Evolutionary conservation across 495 filamentous ascomycete genomes (phyloP).

Genomic region (Darksidea phi): DNA sequence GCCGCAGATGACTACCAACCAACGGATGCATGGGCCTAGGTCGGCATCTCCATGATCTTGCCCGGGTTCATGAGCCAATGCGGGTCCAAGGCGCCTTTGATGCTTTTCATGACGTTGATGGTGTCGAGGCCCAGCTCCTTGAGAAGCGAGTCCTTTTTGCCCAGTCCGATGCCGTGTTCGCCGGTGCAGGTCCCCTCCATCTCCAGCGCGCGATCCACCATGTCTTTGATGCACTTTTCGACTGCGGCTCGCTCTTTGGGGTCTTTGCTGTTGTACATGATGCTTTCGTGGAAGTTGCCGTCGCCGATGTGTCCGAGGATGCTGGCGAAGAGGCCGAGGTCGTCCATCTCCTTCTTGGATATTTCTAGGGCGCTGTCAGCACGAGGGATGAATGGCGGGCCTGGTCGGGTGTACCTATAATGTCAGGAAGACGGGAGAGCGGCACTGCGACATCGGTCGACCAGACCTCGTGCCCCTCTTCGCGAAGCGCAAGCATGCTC

Average conservation of each 20-base stretch:
- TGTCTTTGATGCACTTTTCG: constrained; percentile 76
- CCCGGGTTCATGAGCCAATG: constrained; percentile 89
- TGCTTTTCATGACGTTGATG: constrained; percentile 77
- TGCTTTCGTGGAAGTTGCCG: constrained; percentile 89
- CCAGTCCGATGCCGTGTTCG: constrained; percentile 86
- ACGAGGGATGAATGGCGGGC: not conserved
- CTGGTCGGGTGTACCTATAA: constrained; percentile 58
- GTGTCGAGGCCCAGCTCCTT: constrained; percentile 83
- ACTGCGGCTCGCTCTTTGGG: constrained; percentile 68
- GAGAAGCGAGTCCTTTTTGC: constrained; percentile 76
- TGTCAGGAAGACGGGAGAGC: constrained; percentile 79
- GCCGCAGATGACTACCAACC: not conserved
- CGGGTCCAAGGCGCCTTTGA: constrained; percentile 84
- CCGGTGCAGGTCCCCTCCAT: constrained; percentile 94
- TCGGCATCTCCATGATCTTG: constrained; percentile 71
- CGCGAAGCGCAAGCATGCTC: constrained; percentile 69
- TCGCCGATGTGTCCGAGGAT: constrained; percentile 85
- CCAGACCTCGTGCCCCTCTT: constrained; percentile 58
- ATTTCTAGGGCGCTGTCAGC: constrained; percentile 53
- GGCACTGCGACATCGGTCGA: constrained; percentile 89
- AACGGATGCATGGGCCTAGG: constrained; percentile 10
- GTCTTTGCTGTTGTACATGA: constrained; percentile 72
- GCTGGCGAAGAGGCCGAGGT: constrained; percentile 78
- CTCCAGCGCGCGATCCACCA: constrained; percentile 82
- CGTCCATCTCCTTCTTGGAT: constrained; percentile 85